phyloP scores from a whole-genome alignment of 2,329 filamentous ascomycete genomes.

The Pseudogymnoascus sp. region DNA sequence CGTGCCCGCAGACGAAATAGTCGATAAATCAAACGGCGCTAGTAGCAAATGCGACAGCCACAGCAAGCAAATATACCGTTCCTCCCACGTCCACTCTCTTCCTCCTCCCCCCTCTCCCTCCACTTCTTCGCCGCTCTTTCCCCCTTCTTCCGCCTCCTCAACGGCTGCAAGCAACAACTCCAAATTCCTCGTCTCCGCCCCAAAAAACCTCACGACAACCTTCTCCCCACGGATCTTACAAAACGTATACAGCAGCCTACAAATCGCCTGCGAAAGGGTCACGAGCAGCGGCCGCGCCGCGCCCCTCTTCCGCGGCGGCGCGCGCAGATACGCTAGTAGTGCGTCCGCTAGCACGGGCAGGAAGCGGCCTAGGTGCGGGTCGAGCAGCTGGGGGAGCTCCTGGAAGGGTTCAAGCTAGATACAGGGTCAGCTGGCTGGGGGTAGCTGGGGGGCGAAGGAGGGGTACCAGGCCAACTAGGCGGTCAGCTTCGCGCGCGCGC shows the following conservation, averaged over 20 bases:
- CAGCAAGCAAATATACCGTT: slow-evolving; percentile 77
- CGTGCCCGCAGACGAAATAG: slow-evolving; percentile 62
- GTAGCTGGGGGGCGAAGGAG: slow-evolving; percentile 10
- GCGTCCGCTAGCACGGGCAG: slow-evolving; percentile 68
- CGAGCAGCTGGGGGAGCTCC: slow-evolving; percentile 88
- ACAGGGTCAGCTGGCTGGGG: slow-evolving; percentile 12
- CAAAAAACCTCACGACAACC: slow-evolving; percentile 82
- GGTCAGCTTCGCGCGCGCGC: slow-evolving; percentile 41
- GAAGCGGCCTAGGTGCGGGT: slow-evolving; percentile 71
- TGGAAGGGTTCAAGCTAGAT: slow-evolving; percentile 74
- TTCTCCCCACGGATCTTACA: slow-evolving; percentile 95
- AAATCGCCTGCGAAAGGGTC: slow-evolving; percentile 53
- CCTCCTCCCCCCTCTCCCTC: slow-evolving; percentile 17
- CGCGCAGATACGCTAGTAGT: slow-evolving; percentile 61
- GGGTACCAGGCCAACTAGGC: slow-evolving; percentile 40
- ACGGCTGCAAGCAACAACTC: slow-evolving; percentile 72
- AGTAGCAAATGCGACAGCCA: slow-evolving; percentile 81
- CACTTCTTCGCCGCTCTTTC: slow-evolving; percentile 8
- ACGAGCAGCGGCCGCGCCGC: slow-evolving; percentile 32
- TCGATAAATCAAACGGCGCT: slow-evolving; percentile 83
- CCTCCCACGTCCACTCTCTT: slow-evolving; percentile 65
- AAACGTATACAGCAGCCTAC: slow-evolving; percentile 75
- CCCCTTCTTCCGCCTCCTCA: slow-evolving; percentile 44
- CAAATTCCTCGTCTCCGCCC: slow-evolving; percentile 79
- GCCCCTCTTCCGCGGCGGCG: slow-evolving; percentile 31